A percentile compares a stretch with the other conserved stretches of the same genome.
Conservation (phyloP, 768 basidiomycete species). For the Boletus sp. region DNA sequence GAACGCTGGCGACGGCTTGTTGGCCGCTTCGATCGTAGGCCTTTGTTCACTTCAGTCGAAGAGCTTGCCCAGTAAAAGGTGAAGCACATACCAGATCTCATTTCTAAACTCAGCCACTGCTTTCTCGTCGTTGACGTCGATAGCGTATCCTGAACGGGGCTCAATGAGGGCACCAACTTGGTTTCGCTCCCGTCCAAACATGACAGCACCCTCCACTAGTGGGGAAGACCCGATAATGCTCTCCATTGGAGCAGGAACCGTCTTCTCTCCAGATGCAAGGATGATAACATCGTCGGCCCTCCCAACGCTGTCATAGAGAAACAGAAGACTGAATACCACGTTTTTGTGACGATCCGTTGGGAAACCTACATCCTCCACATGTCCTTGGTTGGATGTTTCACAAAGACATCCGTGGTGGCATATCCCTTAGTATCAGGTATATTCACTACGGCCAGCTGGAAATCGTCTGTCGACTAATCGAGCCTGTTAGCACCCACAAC, state of each 20-base stretch:
- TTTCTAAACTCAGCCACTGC: slow-evolving; percentile 30
- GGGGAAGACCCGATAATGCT: slow-evolving; percentile 22
- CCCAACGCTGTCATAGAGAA: slow-evolving; percentile 27
- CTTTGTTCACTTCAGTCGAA: slow-evolving; percentile 17
- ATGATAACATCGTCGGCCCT: slow-evolving; percentile 39
- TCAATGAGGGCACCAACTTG: slow-evolving; percentile 35
- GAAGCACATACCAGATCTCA: slow-evolving; percentile 27
- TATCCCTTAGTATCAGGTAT: no score
- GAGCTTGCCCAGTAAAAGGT: not conserved
- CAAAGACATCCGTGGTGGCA: no score
- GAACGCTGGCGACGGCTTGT: slow-evolving; percentile 39
- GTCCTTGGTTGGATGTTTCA: no score
- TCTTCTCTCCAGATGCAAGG: slow-evolving; percentile 19
- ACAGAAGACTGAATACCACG: no score
- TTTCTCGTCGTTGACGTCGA: slow-evolving; percentile 24
- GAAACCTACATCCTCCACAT: no score
- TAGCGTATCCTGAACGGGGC: slow-evolving; percentile 4
- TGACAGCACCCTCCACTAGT: slow-evolving; percentile 23
- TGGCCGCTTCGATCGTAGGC: slow-evolving; percentile 45
- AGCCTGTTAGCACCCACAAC: no score
- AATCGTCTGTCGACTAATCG: no score
- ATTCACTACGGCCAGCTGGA: no score
- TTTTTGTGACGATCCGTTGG: no score
- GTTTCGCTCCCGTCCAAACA: slow-evolving; percentile 36
- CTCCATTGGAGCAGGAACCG: slow-evolving; percentile 30